A percentile compares a stretch with the other conserved stretches of the same genome.
Evolutionary conservation across 225 moss, liverwort and hornwort species (phyloP).

Genomic region (Ulota crispa): DNA sequence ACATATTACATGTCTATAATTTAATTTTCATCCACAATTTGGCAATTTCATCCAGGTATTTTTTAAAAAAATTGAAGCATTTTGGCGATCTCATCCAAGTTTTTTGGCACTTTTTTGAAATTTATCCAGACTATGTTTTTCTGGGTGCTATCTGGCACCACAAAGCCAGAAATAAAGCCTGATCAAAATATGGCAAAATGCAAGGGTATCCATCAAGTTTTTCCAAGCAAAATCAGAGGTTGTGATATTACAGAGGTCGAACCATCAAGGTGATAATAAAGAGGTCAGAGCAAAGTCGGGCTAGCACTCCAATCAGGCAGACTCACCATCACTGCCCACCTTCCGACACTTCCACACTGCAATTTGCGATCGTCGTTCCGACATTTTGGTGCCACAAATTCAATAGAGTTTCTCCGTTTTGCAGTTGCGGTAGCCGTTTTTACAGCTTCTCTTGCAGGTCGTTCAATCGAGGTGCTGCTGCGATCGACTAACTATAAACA

Average conservation of each 20-base stretch:
- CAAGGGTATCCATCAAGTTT: too few species aligned
- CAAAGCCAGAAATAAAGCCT: too few species aligned
- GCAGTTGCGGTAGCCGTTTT: neutral
- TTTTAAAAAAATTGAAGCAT: too few species aligned
- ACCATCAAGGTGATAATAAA: neutral
- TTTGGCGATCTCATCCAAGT: too few species aligned
- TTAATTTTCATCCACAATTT: too few species aligned
- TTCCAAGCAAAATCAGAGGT: rapidly evolving
- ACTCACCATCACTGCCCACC: neutral
- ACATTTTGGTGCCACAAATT: neutral
- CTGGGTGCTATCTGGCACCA: too few species aligned
- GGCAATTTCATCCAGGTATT: too few species aligned
- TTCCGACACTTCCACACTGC: neutral
- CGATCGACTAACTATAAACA: neutral
- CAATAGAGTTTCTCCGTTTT: neutral
- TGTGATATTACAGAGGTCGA: neutral
- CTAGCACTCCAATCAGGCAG: neutral
- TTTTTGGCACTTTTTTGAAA: too few species aligned
- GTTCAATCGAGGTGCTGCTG: neutral
- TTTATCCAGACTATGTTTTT: too few species aligned
- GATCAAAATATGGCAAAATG: too few species aligned
- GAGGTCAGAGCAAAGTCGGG: neutral
- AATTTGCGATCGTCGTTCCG: neutral
- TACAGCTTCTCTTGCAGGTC: neutral
- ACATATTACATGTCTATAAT: too few species aligned